Evolutionary conservation across 768 basidiomycete species (phyloP).

Genomic region (Mycena indigotica): DNA sequence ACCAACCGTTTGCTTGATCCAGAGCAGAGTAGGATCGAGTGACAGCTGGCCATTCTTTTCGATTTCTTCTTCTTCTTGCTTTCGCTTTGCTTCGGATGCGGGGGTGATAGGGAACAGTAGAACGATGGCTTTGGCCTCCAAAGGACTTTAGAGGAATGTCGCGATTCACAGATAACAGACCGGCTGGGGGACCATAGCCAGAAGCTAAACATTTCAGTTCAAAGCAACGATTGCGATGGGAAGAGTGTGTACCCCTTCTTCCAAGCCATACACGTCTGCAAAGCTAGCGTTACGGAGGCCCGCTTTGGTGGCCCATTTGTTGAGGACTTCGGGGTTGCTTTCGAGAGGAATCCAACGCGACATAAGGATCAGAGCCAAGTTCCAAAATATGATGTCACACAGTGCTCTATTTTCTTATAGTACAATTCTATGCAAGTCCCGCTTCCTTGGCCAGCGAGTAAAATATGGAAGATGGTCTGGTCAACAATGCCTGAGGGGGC

Average conservation of each 20-base stretch:
- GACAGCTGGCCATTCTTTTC: conserved; percentile 43
- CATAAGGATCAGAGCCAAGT: background rate
- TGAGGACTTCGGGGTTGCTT: conserved; percentile 64
- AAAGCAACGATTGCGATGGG: too few relatives aligned
- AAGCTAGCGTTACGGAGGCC: conserved; percentile 40
- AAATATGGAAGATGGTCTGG: conserved; percentile 58
- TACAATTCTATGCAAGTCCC: conserved; percentile 38
- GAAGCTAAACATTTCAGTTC: conserved; percentile 47
- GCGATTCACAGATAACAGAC: too few relatives aligned
- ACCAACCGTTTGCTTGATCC: conserved; percentile 87
- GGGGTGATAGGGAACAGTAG: conserved; percentile 79
- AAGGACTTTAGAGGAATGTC: too few relatives aligned
- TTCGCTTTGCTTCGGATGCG: conserved; percentile 49
- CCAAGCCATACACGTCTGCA: conserved; percentile 73
- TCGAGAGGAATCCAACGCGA: conserved; percentile 80
- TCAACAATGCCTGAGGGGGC: conserved; percentile 62
- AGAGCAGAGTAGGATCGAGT: conserved; percentile 71
- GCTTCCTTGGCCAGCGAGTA: conserved; percentile 68
- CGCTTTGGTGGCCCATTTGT: conserved; percentile 60
- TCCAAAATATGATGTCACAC: background rate
- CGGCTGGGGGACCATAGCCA: conserved; percentile 68
- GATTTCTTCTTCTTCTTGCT: conserved; percentile 62
- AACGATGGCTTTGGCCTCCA: conserved; percentile 83
- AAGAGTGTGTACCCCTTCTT: conserved; percentile 52
- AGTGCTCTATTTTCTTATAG: background rate